Evolutionary conservation across 176 grass and related monocot genomes (phyloP), one percentile per base, ranked within the genome.

Genomic region (Avena sativa): DNA sequence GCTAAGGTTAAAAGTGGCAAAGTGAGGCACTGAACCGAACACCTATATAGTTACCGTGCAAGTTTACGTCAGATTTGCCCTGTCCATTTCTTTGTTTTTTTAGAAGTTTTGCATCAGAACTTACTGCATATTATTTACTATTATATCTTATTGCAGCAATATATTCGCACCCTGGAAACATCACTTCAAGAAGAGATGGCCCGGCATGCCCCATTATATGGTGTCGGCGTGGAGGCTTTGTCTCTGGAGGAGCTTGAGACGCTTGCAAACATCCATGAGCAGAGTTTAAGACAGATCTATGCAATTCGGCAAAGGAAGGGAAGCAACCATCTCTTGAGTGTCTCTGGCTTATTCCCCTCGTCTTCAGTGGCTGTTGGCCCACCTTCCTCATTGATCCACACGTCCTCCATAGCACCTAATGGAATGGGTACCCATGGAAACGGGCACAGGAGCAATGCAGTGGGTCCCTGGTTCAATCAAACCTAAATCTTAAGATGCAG

Each of bases 121-220:
- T 34, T 55, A 47, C 55, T 72, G 14, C 63, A 47, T 40, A 64
- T 25, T 16, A 34, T 80, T 88, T 88, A 85, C 52, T 71, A 73
- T 48, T 47, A 2, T 38, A 53, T 90, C 76, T 74, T 86, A 59
- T 91, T 83, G 84, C 93, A 99, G 97, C 94, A 96, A 99, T 99
- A 94, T 74, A 99, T 99, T 70, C 76, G 53, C 68, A 94, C 94
- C 16, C 90, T 99, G 15, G 94, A 99, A 91, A 89, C 87, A 9
- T 96, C 94, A 69, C 85, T 99, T 43, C 92, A 93, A 87, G 97
- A 99, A 87, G 94, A 96, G 92, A 99, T 99, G 94, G 60, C 85
- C 14, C 87, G 94, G 60, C 94, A 99, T 90, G 97, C 92, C 50
- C 94, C 90, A 48, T 62, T 99, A 26, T 99, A 96, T 63, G 94